These are phyloP conservation scores for Obba rivulosa DNA, from an alignment of 768 basidiomycete genomes.

Conservation along the genomic window DNA sequence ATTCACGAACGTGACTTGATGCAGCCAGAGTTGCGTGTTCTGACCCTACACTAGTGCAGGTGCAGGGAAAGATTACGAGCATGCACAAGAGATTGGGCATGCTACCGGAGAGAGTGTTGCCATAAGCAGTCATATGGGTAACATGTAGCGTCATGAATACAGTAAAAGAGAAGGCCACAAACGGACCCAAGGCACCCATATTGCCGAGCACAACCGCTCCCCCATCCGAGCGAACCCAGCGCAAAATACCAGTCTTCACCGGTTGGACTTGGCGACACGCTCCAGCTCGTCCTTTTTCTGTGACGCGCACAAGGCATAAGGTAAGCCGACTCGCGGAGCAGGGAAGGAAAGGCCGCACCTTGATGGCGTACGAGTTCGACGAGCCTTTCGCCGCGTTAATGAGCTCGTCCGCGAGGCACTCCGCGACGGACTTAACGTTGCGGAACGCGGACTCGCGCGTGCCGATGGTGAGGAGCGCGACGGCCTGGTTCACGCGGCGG, in stretches of 20 bases:
- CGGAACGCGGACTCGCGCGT: conserved; percentile 99
- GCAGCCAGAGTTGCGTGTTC: no score
- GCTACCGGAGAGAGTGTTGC: conserved; percentile 13
- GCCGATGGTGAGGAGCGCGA: conserved; percentile 91
- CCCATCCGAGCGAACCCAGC: background rate
- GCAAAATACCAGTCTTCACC: conserved; percentile 52
- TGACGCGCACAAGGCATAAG: background rate
- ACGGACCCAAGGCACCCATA: conserved; percentile 22
- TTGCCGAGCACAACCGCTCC: conserved; percentile 13
- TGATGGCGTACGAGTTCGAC: conserved; percentile 99
- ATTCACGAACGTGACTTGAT: no score
- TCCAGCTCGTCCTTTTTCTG: conserved; percentile 99
- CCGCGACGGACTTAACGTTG: conserved; percentile 98
- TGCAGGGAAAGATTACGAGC: no score
- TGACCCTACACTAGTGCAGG: no score
- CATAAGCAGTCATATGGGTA: conserved; percentile 25
- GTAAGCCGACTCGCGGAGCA: background rate
- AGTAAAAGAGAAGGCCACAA: conserved; percentile 11
- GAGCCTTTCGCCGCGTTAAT: conserved; percentile 99
- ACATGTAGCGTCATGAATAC: conserved; percentile 25
- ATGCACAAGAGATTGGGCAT: background rate
- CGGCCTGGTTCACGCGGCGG: conserved; percentile 95
- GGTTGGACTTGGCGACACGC: conserved; percentile 99
- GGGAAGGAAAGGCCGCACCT: conserved; percentile 45
- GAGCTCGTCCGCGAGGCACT: conserved; percentile 98